Base-by-base conservation (phyloP, 306 rosid genomes). In the Castanospermum australe region DNA sequence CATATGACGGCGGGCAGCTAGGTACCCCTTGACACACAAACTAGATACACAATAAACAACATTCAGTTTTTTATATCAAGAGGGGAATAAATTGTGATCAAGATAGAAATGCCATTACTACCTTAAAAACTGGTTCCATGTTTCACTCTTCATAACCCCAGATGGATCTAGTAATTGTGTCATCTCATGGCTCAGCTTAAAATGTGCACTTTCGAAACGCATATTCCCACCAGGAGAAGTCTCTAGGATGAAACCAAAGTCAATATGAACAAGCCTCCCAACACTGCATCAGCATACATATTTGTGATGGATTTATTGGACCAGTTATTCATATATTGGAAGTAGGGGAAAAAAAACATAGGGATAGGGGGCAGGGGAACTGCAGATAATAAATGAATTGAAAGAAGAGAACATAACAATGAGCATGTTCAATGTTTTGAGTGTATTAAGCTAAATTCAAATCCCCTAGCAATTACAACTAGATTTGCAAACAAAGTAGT, bases 111-210 rank as follows among this genome's bases (percentile, higher is more conserved):
- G 33, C 17, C 73, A 67, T 76, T 28, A 54, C 18, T 83, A 91
- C 99, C 99, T 93, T 68, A 95, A 90, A 85, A 95, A 95, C 45
- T 87, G 97, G 87, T 73, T 92, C 98, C 98, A 93, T 15, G 98
- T 92, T 42, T 93, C 98, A 84, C 98, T 93, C 84, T 93, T 93
- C 98, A 93, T 93, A 41, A 79, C 91, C 73, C 98, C 98, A 0
- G 98, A 90, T 79, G 99, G 99, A 75, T 95, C 99, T 79, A 95
- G 89, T 69, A 92, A 82, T 83, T 95, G 99, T 62, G 99, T 95
- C 99, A 95, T 95, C 85, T 95, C 99, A 65, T 95, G 99, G 92
- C 99, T 95, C 76, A 95, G 90, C 89, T 95, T 95, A 78, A 95
- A 95, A 89, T 95, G 98, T 18, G 99, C 99, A 80, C 98, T 95